Percentiles rank a stretch among this genome's conserved stretches.
phyloP scores from a whole-genome alignment of 805 yeast genomes.

The Peterozyma xylosa region DNA sequence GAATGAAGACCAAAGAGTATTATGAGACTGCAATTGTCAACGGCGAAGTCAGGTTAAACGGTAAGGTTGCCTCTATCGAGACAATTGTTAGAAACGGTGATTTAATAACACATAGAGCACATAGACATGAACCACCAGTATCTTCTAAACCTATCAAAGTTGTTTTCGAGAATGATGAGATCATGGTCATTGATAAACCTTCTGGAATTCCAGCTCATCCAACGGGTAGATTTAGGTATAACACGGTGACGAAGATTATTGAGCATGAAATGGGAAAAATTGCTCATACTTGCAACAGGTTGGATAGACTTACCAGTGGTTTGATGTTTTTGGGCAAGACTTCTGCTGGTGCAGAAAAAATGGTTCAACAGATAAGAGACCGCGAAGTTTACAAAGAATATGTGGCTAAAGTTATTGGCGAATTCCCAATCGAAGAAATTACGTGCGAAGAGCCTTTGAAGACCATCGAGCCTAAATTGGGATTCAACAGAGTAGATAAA shows the following conservation, averaged over 20 bases:
- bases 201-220: conserved; percentile 96
- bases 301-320: conserved; percentile 90
- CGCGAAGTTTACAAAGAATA: conserved; percentile 76
- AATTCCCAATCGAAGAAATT: conserved; percentile 58
- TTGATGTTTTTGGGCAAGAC: conserved; percentile 85
- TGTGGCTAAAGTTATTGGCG: conserved; percentile 81
- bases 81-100: conserved; percentile 76
- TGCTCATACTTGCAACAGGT: conserved; percentile 81
- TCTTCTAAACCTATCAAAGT: conserved; percentile 50
- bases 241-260: conserved; percentile 69
- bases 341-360: conserved; percentile 66
- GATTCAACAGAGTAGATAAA: conserved; percentile 47
- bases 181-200: conserved; percentile 87
- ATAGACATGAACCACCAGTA: conserved; percentile 89
- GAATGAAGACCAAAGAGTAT: conserved; percentile 66
- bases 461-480: conserved; percentile 69
- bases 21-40: conserved; percentile 45
- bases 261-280: conserved; percentile 58
- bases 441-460: conserved; percentile 59
- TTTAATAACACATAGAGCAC: conserved; percentile 67
- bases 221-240: conserved; percentile 74
- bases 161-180: conserved; percentile 65
- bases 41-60: conserved; percentile 76
- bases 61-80: conserved; percentile 53
- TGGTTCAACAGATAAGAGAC: conserved; percentile 66